phyloP scores from a whole-genome alignment of 2,329 filamentous ascomycete genomes.

The Fusarium odoratissimum region DNA sequence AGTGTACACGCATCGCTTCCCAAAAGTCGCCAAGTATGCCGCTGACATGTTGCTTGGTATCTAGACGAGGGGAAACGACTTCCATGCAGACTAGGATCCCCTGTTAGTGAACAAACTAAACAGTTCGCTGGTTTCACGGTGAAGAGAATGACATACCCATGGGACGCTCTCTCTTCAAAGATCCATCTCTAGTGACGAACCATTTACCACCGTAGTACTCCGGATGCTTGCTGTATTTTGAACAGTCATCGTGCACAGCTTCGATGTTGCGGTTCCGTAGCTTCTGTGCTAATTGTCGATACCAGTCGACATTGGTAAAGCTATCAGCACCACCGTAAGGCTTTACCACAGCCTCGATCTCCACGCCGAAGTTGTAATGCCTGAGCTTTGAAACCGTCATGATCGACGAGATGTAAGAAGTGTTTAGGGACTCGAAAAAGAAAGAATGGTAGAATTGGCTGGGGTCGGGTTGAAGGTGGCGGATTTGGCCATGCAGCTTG shows the following conservation, averaged over 20 bases:
- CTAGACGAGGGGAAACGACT: slow-evolving; percentile 54
- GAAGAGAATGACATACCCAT: slow-evolving; percentile 45
- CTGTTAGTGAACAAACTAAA: slow-evolving; percentile 19
- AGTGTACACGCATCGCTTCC: slow-evolving; percentile 57
- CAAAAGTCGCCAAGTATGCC: slow-evolving; percentile 54
- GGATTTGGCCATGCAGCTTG: slow-evolving; percentile 20
- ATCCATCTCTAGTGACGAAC: slow-evolving; percentile 56
- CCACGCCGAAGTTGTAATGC: slow-evolving; percentile 56
- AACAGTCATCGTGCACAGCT: slow-evolving; percentile 53
- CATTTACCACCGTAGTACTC: slow-evolving; percentile 57
- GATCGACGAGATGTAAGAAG: slow-evolving; percentile 12
- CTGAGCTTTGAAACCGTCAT: slow-evolving; percentile 41
- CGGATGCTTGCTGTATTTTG: slow-evolving; percentile 54
- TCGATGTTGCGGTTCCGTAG: slow-evolving; percentile 53
- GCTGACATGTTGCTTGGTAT: slow-evolving; percentile 49
- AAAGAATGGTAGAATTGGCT: slow-evolving; percentile 2
- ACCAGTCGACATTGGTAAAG: slow-evolving; percentile 56
- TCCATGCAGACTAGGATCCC: slow-evolving; percentile 53
- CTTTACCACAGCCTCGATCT: slow-evolving; percentile 54
- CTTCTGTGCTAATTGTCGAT: slow-evolving; percentile 54
- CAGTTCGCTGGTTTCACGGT: not conserved
- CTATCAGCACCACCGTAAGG: slow-evolving; percentile 52
- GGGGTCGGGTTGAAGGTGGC: slow-evolving; percentile 8
- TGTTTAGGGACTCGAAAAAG: slow-evolving; percentile 12
- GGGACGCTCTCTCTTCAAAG: slow-evolving; percentile 52